phyloP scores from a whole-genome alignment of 257 asterid genomes.

The Lycium ferocissimum region DNA sequence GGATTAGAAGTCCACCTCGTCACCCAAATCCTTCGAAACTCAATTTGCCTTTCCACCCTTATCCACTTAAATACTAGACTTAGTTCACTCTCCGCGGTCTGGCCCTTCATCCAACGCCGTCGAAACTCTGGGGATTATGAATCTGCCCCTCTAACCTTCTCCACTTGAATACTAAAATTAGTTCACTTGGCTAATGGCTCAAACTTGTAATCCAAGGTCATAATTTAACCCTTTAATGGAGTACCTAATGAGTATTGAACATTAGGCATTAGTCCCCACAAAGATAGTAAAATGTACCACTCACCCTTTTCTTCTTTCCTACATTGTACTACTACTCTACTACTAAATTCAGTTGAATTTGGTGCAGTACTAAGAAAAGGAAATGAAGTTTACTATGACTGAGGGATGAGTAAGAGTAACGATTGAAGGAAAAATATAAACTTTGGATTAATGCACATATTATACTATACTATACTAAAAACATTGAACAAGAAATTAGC shows the following conservation, averaged over 20 bases:
- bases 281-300: neutral
- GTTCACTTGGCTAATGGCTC: neutral
- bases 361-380: neutral
- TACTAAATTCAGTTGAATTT: neutral
- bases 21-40: too few relatives aligned
- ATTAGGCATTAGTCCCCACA: neutral
- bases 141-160: neutral
- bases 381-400: neutral
- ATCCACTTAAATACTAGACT: too few relatives aligned
- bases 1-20: too few relatives aligned
- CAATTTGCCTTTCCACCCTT: neutral
- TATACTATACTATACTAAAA: constrained; percentile 51
- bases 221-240: neutral
- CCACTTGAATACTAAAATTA: neutral
- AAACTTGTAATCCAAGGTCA: neutral
- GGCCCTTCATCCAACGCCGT: neutral
- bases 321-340: neutral
- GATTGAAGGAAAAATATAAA: constrained; percentile 29
- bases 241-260: neutral
- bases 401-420: neutral
- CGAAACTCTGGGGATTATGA: neutral
- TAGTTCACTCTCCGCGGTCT: neutral
- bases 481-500: constrained; percentile 49
- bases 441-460: constrained; percentile 43
- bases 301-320: neutral